phyloP scores from a whole-genome alignment of 495 filamentous ascomycete species.

The Acidomyces sp. region DNA sequence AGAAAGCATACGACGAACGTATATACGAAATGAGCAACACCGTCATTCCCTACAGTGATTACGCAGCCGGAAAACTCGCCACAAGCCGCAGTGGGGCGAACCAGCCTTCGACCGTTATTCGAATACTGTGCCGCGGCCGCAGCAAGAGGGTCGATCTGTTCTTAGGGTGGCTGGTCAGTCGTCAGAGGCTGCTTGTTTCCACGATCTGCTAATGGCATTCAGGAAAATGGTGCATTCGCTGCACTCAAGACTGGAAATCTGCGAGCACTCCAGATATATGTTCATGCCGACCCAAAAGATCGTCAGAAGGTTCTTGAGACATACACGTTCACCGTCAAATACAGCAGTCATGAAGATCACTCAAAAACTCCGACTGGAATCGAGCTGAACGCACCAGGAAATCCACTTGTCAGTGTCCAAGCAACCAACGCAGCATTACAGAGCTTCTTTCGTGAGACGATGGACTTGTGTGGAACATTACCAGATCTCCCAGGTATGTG shows the following conservation, averaged over 20 bases:
- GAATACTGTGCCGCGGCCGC: slow-evolving; percentile 28
- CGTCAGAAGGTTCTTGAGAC: slow-evolving; percentile 31
- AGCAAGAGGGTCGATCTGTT: slow-evolving; percentile 30
- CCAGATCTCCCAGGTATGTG: slow-evolving; percentile 34
- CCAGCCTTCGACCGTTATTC: slow-evolving; percentile 12
- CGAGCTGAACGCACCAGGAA: slow-evolving; percentile 28
- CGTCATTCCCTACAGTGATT: slow-evolving; percentile 22
- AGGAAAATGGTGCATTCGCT: slow-evolving; percentile 38
- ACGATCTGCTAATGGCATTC: slow-evolving; percentile 5
- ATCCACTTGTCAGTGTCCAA: slow-evolving; percentile 28
- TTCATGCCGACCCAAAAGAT: slow-evolving; percentile 18
- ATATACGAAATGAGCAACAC: slow-evolving; percentile 12
- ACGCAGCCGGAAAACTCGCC: slow-evolving; percentile 18
- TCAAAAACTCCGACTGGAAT: slow-evolving; percentile 26
- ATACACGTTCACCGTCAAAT: slow-evolving; percentile 42
- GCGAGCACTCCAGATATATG: slow-evolving; percentile 35
- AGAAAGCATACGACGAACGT: slow-evolving; percentile 22
- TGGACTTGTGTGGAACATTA: slow-evolving; percentile 29
- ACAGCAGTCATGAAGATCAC: slow-evolving; percentile 19
- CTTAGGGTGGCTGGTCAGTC: slow-evolving; percentile 33
- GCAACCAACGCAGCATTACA: slow-evolving; percentile 29
- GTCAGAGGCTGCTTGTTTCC: neutral
- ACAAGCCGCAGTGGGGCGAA: slow-evolving; percentile 21
- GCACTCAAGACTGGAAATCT: slow-evolving; percentile 31
- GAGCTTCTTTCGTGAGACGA: slow-evolving; percentile 30